Conservation (phyloP, 345 rosid species). For the Trapa bicornis region DNA sequence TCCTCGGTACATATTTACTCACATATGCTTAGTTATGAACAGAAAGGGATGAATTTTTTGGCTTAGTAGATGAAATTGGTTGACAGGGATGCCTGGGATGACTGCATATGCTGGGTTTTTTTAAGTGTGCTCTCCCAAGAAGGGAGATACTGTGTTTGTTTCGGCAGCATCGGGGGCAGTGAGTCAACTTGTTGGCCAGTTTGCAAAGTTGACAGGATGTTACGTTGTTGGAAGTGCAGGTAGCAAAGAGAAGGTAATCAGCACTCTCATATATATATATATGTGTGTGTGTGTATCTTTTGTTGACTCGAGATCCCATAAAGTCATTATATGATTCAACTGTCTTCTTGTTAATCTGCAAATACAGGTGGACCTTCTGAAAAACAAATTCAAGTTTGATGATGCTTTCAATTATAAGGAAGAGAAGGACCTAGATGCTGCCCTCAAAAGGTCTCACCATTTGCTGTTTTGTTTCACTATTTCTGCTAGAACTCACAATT, state of each 20-base stretch:
- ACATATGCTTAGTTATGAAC: neutral
- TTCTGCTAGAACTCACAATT: too few species aligned
- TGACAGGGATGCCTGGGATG: conserved; percentile 14
- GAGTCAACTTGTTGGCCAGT: conserved; percentile 14
- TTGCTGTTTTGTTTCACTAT: too few species aligned
- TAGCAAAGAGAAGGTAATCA: conserved; percentile 6
- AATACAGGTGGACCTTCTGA: conserved; percentile 31
- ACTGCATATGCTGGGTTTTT: conserved; percentile 13
- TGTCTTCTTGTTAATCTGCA: neutral
- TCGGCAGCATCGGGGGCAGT: conserved; percentile 7
- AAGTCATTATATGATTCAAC: neutral
- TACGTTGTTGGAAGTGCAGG: conserved; percentile 17
- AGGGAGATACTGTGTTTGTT: conserved; percentile 10
- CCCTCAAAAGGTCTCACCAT: conserved; percentile 31
- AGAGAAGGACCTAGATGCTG: conserved; percentile 22
- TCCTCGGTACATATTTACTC: conserved; percentile 4
- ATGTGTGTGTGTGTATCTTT: neutral
- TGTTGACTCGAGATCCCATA: neutral
- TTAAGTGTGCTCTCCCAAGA: conserved; percentile 12
- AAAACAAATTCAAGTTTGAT: conserved; percentile 36
- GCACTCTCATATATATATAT: neutral
- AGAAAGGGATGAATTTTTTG: neutral
- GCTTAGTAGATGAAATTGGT: neutral
- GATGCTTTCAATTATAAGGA: conserved; percentile 53
- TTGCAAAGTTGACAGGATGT: conserved; percentile 16